Evolutionary conservation across 2,329 filamentous ascomycete species (phyloP).

Genomic region (Lasiodiplodia citricola): DNA sequence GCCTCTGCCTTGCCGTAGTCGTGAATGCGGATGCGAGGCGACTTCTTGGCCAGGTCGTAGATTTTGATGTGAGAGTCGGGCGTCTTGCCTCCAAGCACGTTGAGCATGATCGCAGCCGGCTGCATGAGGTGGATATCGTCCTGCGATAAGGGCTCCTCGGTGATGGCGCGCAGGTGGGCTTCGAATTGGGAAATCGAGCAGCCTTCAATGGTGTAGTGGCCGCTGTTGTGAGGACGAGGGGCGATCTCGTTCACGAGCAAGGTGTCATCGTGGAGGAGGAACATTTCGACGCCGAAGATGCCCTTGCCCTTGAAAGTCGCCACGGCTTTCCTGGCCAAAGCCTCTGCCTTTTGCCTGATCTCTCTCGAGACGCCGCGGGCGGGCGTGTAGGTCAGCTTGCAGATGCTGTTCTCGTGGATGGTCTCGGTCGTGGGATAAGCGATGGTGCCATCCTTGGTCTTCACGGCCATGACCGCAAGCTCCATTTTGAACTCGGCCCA

Average conservation of each 20-base stretch:
- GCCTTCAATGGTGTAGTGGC: constrained; percentile 94
- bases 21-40: constrained; percentile 71
- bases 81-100: constrained; percentile 74
- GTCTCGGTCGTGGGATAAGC: constrained; percentile 93
- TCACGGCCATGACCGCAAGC: constrained; percentile 91
- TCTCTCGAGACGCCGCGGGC: constrained; percentile 70
- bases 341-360: constrained; percentile 70
- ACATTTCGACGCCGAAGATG: constrained; percentile 97
- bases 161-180: constrained; percentile 83
- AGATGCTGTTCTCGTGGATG: constrained; percentile 92
- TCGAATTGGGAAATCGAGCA: constrained; percentile 91
- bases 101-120: constrained; percentile 74
- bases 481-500: constrained; percentile 87
- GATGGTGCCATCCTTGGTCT: constrained; percentile 75
- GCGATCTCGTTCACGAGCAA: constrained; percentile 88
- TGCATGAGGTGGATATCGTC: constrained; percentile 62
- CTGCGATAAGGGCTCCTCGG: constrained; percentile 65
- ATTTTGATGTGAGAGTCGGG: constrained; percentile 68
- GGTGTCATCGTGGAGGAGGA: constrained; percentile 70
- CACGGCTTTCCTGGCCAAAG: constrained; percentile 79
- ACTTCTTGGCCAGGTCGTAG: constrained; percentile 61
- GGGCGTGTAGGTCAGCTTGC: constrained; percentile 88
- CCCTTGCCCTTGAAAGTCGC: constrained; percentile 83
- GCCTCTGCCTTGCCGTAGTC: constrained; percentile 89
- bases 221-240: constrained; percentile 85